Evolutionary conservation across 768 basidiomycete genomes (phyloP).

Genomic region (Trametes sanguinea): DNA sequence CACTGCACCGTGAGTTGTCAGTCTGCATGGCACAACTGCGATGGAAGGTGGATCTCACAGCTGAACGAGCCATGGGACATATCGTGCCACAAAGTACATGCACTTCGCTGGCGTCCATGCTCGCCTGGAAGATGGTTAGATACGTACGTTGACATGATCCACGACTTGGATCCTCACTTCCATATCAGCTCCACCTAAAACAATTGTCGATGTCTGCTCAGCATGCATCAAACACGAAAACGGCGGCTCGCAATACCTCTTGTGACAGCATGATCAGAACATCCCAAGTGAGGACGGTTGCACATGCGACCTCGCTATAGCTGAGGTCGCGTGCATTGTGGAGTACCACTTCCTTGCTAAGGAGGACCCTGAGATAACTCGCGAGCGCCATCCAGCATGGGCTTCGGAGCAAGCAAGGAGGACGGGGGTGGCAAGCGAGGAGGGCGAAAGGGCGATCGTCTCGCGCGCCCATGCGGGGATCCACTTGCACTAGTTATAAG

Average conservation of each 20-base stretch:
- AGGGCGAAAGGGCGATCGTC: background rate
- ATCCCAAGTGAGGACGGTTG: constrained; percentile 22
- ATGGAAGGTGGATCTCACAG: constrained; percentile 15
- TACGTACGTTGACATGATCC: too few species aligned
- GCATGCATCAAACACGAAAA: too few species aligned
- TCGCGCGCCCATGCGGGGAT: background rate
- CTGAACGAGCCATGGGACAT: constrained; percentile 28
- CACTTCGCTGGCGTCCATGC: constrained; percentile 27
- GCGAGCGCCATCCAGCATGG: background rate
- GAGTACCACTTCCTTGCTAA: constrained; percentile 1
- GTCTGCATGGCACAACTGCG: too few species aligned
- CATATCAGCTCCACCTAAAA: constrained; percentile 29
- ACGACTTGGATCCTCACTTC: constrained; percentile 17
- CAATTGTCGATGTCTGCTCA: background rate
- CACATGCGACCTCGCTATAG: constrained; percentile 21
- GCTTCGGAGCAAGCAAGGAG: background rate
- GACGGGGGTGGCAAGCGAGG: background rate
- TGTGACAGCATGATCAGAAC: constrained; percentile 18
- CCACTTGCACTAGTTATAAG: background rate
- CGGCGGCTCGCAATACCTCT: constrained; percentile 7
- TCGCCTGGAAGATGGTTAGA: constrained; percentile 8
- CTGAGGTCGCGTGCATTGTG: constrained; percentile 11
- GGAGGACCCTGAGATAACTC: background rate
- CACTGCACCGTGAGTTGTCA: constrained; percentile 7
- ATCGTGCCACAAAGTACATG: constrained; percentile 27